A percentile compares a stretch with the other conserved stretches of the same genome.
Evolutionary conservation across 441 rosid species (phyloP).

Genomic region (Euphorbia schlechtendalii): DNA sequence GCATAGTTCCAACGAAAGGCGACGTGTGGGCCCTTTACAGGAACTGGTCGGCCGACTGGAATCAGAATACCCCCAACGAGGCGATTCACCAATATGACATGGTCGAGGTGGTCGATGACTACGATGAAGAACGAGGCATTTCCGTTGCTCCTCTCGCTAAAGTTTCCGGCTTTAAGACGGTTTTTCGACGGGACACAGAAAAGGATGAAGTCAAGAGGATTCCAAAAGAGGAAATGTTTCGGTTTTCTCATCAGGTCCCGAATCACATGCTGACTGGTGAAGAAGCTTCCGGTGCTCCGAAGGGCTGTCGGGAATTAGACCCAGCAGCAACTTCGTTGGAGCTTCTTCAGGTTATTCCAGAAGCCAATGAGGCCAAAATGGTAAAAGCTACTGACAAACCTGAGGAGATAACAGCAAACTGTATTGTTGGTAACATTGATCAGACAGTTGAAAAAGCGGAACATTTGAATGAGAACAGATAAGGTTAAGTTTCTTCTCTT

Average conservation of each 20-base stretch:
- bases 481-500: no score
- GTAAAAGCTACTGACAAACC: constrained; percentile 16
- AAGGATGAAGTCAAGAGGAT: constrained; percentile 35
- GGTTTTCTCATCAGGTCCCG: constrained; percentile 90
- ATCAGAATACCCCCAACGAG: constrained; percentile 49
- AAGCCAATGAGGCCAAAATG: constrained; percentile 25
- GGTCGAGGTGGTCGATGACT: constrained; percentile 83
- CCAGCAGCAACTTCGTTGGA: constrained; percentile 81
- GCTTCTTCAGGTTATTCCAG: constrained; percentile 38
- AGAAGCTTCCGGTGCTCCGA: constrained; percentile 59
- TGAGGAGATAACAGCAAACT: no score
- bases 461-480: constrained; percentile 5
- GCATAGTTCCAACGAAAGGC: constrained; percentile 65
- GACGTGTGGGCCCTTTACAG: constrained; percentile 90
- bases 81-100: constrained; percentile 69
- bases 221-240: constrained; percentile 70
- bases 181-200: constrained; percentile 49
- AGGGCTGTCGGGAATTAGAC: constrained; percentile 72
- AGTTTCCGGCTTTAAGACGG: constrained; percentile 60
- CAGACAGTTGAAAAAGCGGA: constrained; percentile 11
- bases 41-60: constrained; percentile 87
- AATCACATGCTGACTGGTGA: constrained; percentile 55
- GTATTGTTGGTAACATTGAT: no score
- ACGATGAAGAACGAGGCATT: constrained; percentile 44
- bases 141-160: constrained; percentile 54